Percentiles rank a stretch among this genome's conserved stretches.
Evolutionary conservation across 805 yeast genomes (phyloP).

Genomic region (Candida tibetensis): DNA sequence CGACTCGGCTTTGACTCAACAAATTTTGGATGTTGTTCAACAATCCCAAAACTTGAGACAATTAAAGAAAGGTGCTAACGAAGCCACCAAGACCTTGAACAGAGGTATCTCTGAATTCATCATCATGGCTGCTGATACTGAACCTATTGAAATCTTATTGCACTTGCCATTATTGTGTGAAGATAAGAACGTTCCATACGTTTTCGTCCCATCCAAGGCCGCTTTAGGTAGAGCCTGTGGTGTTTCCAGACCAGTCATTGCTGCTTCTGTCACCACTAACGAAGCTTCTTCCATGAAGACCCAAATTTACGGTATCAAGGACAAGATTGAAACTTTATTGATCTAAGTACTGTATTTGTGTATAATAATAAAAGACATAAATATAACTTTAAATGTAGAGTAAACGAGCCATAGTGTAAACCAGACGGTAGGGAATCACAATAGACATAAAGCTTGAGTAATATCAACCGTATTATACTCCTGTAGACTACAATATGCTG

Average conservation of each 20-base stretch:
- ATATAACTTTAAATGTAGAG: neutral
- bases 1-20: constrained; percentile 92
- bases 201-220: constrained; percentile 96
- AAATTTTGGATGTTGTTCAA: constrained; percentile 95
- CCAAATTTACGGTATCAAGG: constrained; percentile 97
- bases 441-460: neutral
- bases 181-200: constrained; percentile 99
- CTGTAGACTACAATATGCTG: too few species aligned
- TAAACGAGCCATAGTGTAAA: too few species aligned
- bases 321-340: constrained; percentile 96
- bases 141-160: constrained; percentile 96
- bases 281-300: constrained; percentile 96
- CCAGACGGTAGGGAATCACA: too few species aligned
- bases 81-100: constrained; percentile 98
- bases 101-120: constrained; percentile 99
- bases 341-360: constrained; percentile 46
- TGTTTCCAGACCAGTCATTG: constrained; percentile 98
- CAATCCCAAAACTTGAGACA: constrained; percentile 98
- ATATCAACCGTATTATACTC: constrained; percentile 2
- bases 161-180: constrained; percentile 97
- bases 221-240: constrained; percentile 99
- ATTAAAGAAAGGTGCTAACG: constrained; percentile 99
- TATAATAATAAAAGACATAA: constrained; percentile 2
- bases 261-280: constrained; percentile 97
- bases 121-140: constrained; percentile 99